A percentile compares a stretch with the other conserved stretches of the same genome.
These are phyloP conservation scores for Hericium rajendrae DNA, from an alignment of 768 basidiomycete genomes.

Conservation along the genomic window DNA sequence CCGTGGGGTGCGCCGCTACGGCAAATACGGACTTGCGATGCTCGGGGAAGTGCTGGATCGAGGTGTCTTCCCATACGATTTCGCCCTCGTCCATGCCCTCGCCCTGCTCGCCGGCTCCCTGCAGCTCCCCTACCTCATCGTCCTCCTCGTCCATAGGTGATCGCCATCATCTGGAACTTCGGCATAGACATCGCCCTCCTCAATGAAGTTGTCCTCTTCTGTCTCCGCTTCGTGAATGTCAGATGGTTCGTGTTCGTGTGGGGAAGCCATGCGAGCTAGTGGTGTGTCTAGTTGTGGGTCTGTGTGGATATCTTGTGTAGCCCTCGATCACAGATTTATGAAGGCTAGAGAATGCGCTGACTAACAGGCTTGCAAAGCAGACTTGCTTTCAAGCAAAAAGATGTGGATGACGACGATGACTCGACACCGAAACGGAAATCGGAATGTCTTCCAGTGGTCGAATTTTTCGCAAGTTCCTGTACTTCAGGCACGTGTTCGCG, in stretches of 20 bases:
- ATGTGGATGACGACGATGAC: too few species aligned
- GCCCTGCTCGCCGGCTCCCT: slow-evolving; percentile 16
- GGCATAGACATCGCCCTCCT: slow-evolving; percentile 51
- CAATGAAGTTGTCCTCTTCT: slow-evolving; percentile 48
- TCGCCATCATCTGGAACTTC: slow-evolving; percentile 63
- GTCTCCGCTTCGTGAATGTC: slow-evolving; percentile 22
- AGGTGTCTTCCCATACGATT: slow-evolving; percentile 42
- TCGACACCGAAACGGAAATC: too few species aligned
- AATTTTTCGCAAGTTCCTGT: too few species aligned
- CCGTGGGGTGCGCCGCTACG: slow-evolving; percentile 73
- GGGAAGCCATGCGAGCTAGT: too few species aligned
- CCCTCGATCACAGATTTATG: too few species aligned
- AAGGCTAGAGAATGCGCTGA: not conserved
- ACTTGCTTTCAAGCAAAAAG: too few species aligned
- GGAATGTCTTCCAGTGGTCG: too few species aligned
- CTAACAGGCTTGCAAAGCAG: too few species aligned
- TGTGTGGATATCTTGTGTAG: too few species aligned
- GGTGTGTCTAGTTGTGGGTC: too few species aligned
- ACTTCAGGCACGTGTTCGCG: too few species aligned
- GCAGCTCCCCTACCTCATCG: slow-evolving; percentile 19
- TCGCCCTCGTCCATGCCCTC: slow-evolving; percentile 14
- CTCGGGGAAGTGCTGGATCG: slow-evolving; percentile 55
- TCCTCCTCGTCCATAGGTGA: slow-evolving; percentile 59
- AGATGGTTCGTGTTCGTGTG: too few species aligned
- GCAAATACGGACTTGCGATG: slow-evolving; percentile 79